Evolutionary conservation across 2,329 filamentous ascomycete species (phyloP).

Genomic region (Ophiostoma sp.): DNA sequence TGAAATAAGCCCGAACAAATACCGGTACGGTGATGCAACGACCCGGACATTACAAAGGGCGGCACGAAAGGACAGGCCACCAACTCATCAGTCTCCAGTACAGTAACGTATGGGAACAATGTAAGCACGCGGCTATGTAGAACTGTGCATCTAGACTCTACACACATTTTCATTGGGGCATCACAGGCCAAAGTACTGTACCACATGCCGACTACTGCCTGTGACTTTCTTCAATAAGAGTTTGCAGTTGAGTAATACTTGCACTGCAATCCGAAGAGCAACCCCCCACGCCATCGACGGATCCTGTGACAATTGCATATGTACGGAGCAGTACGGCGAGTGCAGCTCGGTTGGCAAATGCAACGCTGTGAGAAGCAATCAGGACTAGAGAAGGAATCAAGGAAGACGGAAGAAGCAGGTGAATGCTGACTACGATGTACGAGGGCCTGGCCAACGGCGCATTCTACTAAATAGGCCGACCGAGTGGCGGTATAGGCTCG

Average conservation of each 20-base stretch:
- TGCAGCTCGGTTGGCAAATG: neutral
- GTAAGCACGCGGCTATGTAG: neutral
- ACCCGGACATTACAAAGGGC: neutral
- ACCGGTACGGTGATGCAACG: neutral
- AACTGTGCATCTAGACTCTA: no score
- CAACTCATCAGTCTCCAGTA: no score
- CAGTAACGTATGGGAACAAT: neutral
- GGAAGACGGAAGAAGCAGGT: neutral
- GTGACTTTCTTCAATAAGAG: neutral
- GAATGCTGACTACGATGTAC: neutral
- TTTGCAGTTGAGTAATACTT: neutral
- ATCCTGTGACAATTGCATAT: neutral
- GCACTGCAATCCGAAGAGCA: neutral
- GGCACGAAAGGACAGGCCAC: no score
- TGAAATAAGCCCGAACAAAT: neutral
- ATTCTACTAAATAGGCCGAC: conserved; percentile 6
- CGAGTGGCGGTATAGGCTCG: neutral
- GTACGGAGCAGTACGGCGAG: neutral
- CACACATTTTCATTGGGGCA: no score
- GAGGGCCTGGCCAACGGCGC: neutral
- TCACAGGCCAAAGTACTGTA: no score
- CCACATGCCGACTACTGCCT: neutral
- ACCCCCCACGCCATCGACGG: neutral
- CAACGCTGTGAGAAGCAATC: neutral
- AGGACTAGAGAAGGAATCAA: neutral